Conservation (phyloP, 768 basidiomycete genomes). For the Termitomyces sp. region DNA sequence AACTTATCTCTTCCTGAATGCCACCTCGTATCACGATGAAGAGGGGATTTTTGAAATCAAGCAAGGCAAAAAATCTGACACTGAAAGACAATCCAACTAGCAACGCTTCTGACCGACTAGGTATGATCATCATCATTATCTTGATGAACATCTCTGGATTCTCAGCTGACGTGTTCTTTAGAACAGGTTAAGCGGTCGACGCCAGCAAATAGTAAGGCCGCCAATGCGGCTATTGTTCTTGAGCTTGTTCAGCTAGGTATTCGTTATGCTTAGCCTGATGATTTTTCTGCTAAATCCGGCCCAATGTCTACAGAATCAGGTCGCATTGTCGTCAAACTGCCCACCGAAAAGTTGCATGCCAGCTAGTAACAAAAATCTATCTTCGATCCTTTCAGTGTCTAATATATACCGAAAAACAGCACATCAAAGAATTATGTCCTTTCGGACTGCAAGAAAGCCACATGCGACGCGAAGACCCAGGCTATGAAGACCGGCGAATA, state of each 20-base stretch:
- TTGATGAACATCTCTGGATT: not conserved
- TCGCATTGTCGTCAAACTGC: not conserved
- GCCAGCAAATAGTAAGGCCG: not conserved
- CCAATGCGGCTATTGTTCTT: not conserved
- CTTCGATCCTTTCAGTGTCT: not conserved
- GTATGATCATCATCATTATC: not conserved
- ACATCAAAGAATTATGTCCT: not conserved
- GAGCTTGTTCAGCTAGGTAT: not conserved
- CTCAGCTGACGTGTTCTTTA: not conserved
- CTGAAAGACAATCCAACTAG: not conserved
- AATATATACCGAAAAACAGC: not conserved
- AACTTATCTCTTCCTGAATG: not conserved
- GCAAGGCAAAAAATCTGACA: not conserved
- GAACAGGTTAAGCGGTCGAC: not conserved
- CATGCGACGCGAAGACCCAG: too few species aligned
- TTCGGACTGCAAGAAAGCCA: too few species aligned
- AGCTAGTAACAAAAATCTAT: not conserved
- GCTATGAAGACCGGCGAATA: too few species aligned
- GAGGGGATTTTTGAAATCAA: not conserved
- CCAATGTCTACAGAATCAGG: not conserved
- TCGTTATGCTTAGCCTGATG: not conserved
- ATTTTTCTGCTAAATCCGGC: too few species aligned
- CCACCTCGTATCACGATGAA: not conserved
- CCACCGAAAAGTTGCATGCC: not conserved
- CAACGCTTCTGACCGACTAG: not conserved